Evolutionary conservation across 371 early-diverging fungal species (phyloP).

Genomic region (Apophysomyces trapeziformis): DNA sequence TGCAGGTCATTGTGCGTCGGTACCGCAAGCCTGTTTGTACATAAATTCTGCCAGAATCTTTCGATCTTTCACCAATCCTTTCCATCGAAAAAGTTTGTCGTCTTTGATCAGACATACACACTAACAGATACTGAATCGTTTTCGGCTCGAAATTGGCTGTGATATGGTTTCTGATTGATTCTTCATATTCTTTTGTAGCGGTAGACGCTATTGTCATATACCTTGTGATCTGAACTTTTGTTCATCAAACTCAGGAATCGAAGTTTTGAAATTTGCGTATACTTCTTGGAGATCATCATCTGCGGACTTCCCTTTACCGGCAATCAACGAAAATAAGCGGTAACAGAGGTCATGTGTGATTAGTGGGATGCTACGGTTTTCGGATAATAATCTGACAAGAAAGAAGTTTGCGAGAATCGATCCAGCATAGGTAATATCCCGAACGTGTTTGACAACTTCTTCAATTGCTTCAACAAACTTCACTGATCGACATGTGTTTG

Average conservation of each 20-base stretch:
- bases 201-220: too few species aligned
- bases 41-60: background rate
- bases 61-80: background rate
- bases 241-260: too few species aligned
- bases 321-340: conserved; percentile 2
- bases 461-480: background rate
- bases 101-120: background rate
- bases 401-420: background rate
- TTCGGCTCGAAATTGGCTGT: too few species aligned
- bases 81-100: background rate
- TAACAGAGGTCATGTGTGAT: background rate
- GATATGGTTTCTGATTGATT: too few species aligned
- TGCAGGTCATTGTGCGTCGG: background rate
- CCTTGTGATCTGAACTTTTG: too few species aligned
- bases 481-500: background rate
- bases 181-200: too few species aligned
- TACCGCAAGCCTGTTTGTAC: background rate
- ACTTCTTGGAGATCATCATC: background rate
- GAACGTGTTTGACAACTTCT: background rate
- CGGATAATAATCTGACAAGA: background rate
- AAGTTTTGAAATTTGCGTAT: too few species aligned
- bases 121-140: background rate
- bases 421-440: background rate
- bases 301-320: background rate
- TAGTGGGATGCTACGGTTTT: background rate